Percentiles rank a stretch among this genome's conserved stretches.
Conservation (phyloP, 352 stramenopile genomes). For the Phytophthora hibernalis region DNA sequence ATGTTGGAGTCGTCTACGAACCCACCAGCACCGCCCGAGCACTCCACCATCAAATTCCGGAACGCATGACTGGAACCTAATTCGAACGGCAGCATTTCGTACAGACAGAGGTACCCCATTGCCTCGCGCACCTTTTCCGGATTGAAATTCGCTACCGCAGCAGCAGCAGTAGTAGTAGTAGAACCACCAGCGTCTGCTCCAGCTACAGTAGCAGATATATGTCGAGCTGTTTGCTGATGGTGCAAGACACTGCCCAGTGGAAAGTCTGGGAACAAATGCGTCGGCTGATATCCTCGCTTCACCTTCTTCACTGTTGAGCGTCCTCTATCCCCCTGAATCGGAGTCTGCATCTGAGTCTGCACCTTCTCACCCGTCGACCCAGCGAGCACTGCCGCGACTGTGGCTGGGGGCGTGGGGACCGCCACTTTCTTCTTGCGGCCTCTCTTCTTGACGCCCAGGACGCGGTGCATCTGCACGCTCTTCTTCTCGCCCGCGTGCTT, state of each 20-base stretch:
- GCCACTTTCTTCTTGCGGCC: slow-evolving; percentile 65
- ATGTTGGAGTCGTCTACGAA: slow-evolving; percentile 50
- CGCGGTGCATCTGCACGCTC: slow-evolving; percentile 74
- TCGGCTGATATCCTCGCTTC: slow-evolving; percentile 33
- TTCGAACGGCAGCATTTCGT: slow-evolving; percentile 77
- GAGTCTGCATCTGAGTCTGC: slow-evolving; percentile 23
- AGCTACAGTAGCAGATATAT: neutral
- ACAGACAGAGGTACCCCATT: slow-evolving; percentile 64
- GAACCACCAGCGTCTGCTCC: neutral
- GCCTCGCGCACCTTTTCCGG: slow-evolving; percentile 68
- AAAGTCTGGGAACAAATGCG: slow-evolving; percentile 52
- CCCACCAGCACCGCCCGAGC: slow-evolving; percentile 42
- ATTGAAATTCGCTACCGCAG: slow-evolving; percentile 38
- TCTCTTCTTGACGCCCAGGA: slow-evolving; percentile 58
- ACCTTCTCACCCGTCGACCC: slow-evolving; percentile 33
- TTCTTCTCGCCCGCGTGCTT: slow-evolving; percentile 82
- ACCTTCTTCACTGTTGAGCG: slow-evolving; percentile 47
- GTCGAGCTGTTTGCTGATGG: slow-evolving; percentile 15
- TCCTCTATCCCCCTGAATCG: no score
- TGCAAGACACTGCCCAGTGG: slow-evolving; percentile 15
- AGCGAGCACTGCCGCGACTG: neutral
- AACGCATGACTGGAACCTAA: slow-evolving; percentile 69
- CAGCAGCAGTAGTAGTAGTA: neutral
- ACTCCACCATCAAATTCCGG: slow-evolving; percentile 63
- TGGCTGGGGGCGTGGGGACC: neutral